Evolutionary conservation across 2,329 filamentous ascomycete species (phyloP).

Genomic region (Cephalotrichum gorgonifer): DNA sequence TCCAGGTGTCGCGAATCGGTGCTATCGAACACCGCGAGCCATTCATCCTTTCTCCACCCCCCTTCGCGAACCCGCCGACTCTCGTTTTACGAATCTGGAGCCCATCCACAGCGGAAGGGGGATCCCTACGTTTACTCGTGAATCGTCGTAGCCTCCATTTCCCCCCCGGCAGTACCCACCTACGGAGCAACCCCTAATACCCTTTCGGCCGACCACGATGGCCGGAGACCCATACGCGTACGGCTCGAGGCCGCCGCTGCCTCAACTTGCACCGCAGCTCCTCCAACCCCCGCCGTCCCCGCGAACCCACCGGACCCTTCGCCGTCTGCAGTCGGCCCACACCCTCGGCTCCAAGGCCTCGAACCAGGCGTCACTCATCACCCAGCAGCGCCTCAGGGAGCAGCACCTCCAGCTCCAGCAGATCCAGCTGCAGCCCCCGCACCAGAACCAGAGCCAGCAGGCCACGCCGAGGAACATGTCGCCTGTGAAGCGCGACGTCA

Average conservation of each 20-base stretch:
- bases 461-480: conserved; percentile 19
- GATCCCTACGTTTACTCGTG: too few relatives aligned
- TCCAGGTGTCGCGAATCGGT: neutral
- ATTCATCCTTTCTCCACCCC: neutral
- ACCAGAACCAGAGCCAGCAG: conserved; percentile 5
- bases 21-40: neutral
- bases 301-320: conserved; percentile 55
- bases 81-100: too few relatives aligned
- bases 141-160: neutral
- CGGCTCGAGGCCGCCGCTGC: neutral
- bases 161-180: neutral
- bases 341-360: conserved; percentile 47
- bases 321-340: conserved; percentile 69
- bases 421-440: conserved; percentile 14
- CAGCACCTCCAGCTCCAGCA: conserved; percentile 25
- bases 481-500: conserved; percentile 22
- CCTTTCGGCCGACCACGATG: too few relatives aligned
- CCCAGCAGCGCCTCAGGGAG: conserved; percentile 48
- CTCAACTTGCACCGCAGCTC: conserved; percentile 21
- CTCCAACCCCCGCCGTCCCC: conserved; percentile 49
- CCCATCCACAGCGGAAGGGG: too few relatives aligned
- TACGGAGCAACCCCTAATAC: neutral
- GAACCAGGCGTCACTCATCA: conserved; percentile 44
- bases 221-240: neutral
- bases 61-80: neutral